These are phyloP conservation scores for Monilinia fructicola DNA, from an alignment of 2,329 filamentous ascomycete species.

Conservation along the genomic window DNA sequence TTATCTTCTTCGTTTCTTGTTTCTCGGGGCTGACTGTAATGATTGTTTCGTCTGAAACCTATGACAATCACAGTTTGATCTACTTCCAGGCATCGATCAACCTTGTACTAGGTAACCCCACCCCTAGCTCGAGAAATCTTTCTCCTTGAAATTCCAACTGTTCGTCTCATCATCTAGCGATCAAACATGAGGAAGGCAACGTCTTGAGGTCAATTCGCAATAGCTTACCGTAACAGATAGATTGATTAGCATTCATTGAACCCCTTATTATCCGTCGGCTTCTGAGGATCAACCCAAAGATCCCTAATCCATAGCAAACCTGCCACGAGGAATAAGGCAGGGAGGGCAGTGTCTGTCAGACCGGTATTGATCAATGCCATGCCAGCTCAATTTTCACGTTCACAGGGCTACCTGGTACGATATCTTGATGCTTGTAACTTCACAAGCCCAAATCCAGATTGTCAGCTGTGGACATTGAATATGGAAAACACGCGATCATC, in stretches of 20 bases:
- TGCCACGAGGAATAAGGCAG: conserved; percentile 1
- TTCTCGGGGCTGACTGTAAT: conserved; percentile 4
- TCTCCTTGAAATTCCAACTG: neutral
- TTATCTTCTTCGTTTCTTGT: conserved; percentile 6
- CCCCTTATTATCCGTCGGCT: neutral
- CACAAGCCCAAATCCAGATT: conserved; percentile 1
- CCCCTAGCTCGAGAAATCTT: too few species aligned
- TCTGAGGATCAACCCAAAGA: neutral
- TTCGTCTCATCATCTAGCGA: conserved; percentile 13
- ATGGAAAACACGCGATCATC: neutral
- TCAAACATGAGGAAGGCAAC: conserved; percentile 9
- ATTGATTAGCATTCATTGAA: neutral
- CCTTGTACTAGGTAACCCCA: too few species aligned
- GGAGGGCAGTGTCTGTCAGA: neutral
- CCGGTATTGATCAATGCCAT: conserved; percentile 11
- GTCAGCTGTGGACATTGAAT: neutral
- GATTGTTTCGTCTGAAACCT: conserved; percentile 13
- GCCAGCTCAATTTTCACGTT: neutral
- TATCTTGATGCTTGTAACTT: conserved; percentile 3
- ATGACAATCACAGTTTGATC: conserved; percentile 1
- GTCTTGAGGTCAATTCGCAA: neutral
- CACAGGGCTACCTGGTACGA: conserved; percentile 7
- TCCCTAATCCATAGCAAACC: neutral
- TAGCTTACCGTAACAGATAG: neutral
- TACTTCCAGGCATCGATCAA: neutral